phyloP scores from a whole-genome alignment of 352 stramenopile species.

The Thraustochytrium sp. region DNA sequence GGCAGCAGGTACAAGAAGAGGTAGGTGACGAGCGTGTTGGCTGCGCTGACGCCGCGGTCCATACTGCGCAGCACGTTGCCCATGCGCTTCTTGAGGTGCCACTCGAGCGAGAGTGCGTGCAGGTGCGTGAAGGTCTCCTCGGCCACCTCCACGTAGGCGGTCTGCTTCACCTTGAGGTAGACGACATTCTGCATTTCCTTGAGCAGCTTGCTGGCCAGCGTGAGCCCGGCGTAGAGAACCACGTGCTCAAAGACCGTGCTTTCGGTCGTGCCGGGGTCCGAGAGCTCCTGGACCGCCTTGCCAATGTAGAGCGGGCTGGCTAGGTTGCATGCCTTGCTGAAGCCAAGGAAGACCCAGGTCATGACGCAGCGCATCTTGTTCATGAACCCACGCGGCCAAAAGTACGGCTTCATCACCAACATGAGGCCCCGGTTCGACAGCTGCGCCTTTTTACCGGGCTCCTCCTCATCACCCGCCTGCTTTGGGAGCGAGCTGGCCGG shows the following conservation, averaged over 20 bases:
- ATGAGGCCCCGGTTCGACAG: neutral
- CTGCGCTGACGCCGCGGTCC: constrained; percentile 81
- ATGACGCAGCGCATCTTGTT: constrained; percentile 40
- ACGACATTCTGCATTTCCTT: constrained; percentile 91
- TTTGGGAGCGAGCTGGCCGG: neutral
- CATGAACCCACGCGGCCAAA: constrained; percentile 29
- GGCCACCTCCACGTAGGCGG: constrained; percentile 91
- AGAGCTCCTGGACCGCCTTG: constrained; percentile 33
- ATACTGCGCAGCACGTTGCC: constrained; percentile 89
- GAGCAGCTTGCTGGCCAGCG: constrained; percentile 50
- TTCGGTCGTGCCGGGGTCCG: neutral
- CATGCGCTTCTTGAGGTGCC: constrained; percentile 95
- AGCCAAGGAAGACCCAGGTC: constrained; percentile 37
- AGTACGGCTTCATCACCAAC: constrained; percentile 42
- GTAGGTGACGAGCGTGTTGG: constrained; percentile 91
- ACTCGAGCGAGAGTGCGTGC: constrained; percentile 91
- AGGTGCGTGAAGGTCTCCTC: constrained; percentile 93
- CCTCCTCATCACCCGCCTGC: neutral
- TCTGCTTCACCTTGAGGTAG: constrained; percentile 91
- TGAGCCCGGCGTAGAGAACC: neutral
- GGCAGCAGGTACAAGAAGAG: constrained; percentile 92
- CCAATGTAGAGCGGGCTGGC: constrained; percentile 39
- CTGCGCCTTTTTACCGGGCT: neutral
- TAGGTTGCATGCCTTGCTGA: constrained; percentile 28
- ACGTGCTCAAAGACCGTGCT: neutral